Evolutionary conservation across 2,329 filamentous ascomycete genomes (phyloP).

Genomic region (Claviceps maximensis): DNA sequence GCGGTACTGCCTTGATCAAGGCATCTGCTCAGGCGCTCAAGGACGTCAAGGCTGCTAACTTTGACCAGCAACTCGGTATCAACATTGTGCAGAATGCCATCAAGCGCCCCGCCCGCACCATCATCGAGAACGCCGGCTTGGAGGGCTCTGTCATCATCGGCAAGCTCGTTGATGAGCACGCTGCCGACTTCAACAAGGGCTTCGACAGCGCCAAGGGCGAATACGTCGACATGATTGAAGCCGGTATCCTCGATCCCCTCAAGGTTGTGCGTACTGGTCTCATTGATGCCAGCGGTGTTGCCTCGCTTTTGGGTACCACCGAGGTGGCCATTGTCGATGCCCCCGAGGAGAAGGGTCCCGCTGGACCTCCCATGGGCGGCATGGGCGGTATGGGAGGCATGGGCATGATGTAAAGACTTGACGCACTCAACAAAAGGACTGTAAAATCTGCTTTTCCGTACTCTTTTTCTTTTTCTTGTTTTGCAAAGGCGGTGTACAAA

Average conservation of each 20-base stretch:
- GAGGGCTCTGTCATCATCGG: slow-evolving; percentile 95
- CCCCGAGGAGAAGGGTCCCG: slow-evolving; percentile 74
- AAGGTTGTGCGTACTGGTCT: slow-evolving; percentile 98
- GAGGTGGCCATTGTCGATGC: slow-evolving; percentile 97
- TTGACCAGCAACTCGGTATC: slow-evolving; percentile 97
- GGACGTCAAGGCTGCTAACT: slow-evolving; percentile 80
- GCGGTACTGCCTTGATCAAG: slow-evolving; percentile 96
- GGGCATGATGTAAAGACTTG: slow-evolving; percentile 43
- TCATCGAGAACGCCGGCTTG: slow-evolving; percentile 93
- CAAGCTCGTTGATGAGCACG: slow-evolving; percentile 93
- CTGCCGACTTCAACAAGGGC: slow-evolving; percentile 89
- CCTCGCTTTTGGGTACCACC: slow-evolving; percentile 91
- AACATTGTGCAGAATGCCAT: slow-evolving; percentile 97
- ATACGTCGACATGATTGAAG: slow-evolving; percentile 96
- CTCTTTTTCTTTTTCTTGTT: background rate
- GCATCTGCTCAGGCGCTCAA: slow-evolving; percentile 79
- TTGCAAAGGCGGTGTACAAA: slow-evolving; percentile 16
- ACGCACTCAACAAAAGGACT: slow-evolving; percentile 7
- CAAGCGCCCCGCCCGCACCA: slow-evolving; percentile 83
- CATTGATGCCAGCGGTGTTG: slow-evolving; percentile 88
- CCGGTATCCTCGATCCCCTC: slow-evolving; percentile 96
- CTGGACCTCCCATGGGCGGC: slow-evolving; percentile 46
- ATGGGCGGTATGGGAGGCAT: slow-evolving; percentile 25
- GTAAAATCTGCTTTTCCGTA: background rate
- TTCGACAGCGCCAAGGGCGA: slow-evolving; percentile 95